Base-by-base conservation (phyloP, 495 filamentous ascomycete genomes). In the Xylaria grammica region DNA sequence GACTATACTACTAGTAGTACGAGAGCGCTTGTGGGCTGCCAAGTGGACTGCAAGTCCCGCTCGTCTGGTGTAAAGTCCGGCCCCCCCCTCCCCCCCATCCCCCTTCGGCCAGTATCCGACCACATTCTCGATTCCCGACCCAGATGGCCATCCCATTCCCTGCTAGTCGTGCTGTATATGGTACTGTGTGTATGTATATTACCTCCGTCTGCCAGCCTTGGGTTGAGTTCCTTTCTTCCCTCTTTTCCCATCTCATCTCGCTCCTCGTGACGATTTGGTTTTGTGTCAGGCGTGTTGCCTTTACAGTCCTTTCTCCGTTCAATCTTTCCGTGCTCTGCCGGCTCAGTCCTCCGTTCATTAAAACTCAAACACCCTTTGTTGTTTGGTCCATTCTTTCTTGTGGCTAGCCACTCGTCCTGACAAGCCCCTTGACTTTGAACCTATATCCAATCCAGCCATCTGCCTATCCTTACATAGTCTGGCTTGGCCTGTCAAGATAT, bases 291-390 rank as follows among this genome's bases (percentile, higher is more conserved):
- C 60, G 32, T 53, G 48, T 32, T 54, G 60, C 62, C 62, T 57
- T 27, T 58, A 44, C 53, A 27, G 27, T 54, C 51, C 61, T 63
- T 63, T 48, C 66, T 58, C 65, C 34, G 40, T 66, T 65, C 68
- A 46, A 59, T 70, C 60, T 62, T 72, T 65, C 68, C 61, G 48
- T 45, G 53, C 68, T 54, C 63, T 69, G 74, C 71, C 68, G 75
- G 77, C 75, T 79, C 71, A 73, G 77, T 75, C 72, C 62, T 69
- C 67, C 72, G 61, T 66, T 76, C 74, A 67, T 77, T 80, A 69
- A 59, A 59, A 10, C 51, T 49, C 67, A 71, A 68, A 70, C 71
- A 69, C 8, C 60, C 45, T 65, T 67, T 67, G 63, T 76, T 67
- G 60, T 55, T 55, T 55, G 60, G 51, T 70, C 65, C 67, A 60